phyloP scores from a whole-genome alignment of 768 basidiomycete genomes.

The Peribolospora kevripleyi region DNA sequence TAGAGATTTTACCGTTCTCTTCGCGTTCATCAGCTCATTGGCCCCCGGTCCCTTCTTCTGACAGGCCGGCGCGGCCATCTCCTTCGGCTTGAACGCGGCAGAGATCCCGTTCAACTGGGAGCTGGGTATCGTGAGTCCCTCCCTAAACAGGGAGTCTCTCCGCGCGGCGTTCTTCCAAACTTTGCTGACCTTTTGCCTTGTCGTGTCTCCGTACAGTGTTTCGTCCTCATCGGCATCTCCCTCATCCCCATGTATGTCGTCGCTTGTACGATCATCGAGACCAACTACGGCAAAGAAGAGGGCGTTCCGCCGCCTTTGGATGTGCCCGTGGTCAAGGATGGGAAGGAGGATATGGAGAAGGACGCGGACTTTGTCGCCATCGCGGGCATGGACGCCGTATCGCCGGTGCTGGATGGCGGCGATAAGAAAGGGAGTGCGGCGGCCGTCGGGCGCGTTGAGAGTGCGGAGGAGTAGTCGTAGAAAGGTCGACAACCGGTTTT shows the following conservation, averaged over 20 bases:
- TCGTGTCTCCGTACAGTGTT: background rate
- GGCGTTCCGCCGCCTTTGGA: background rate
- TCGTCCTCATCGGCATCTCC: background rate
- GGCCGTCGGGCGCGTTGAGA: no score
- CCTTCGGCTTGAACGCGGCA: background rate
- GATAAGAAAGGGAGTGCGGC: no score
- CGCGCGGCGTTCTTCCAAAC: background rate
- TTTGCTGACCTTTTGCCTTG: background rate
- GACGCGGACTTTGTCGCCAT: no score
- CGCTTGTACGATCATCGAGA: background rate
- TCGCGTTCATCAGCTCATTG: background rate
- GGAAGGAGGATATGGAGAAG: no score
- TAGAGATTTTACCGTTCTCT: background rate
- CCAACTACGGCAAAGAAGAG: background rate
- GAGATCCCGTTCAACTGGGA: background rate
- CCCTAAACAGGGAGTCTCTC: background rate
- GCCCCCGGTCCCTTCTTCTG: background rate
- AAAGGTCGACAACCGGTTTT: no score
- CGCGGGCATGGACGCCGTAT: no score
- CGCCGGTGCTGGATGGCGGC: no score
- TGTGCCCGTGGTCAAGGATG: background rate
- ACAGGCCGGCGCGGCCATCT: background rate
- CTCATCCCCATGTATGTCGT: background rate
- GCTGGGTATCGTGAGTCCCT: background rate
- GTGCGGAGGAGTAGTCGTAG: no score